phyloP scores from a whole-genome alignment of 2,329 filamentous ascomycete species.

The Aspergillus fumigatiaffinis region DNA sequence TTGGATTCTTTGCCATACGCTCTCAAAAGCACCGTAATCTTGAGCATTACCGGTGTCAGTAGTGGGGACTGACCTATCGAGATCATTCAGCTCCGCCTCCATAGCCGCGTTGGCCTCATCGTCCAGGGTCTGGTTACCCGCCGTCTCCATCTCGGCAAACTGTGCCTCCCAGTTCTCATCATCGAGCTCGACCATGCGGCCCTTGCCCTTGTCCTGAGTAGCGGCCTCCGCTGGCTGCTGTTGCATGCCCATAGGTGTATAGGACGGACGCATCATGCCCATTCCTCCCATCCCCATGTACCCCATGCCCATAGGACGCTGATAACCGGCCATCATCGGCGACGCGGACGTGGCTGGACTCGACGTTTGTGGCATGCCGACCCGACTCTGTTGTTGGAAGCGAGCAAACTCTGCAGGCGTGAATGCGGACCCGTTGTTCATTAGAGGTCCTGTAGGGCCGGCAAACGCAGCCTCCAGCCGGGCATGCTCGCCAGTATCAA shows the following conservation, averaged over 20 bases:
- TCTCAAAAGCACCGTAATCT: constrained; percentile 84
- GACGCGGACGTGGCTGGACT: constrained; percentile 53
- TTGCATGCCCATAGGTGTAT: constrained; percentile 47
- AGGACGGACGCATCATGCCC: constrained; percentile 42
- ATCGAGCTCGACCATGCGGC: constrained; percentile 79
- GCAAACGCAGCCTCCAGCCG: constrained; percentile 70
- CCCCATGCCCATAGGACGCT: constrained; percentile 44
- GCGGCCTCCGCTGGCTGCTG: constrained; percentile 41
- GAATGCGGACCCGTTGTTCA: constrained; percentile 57
- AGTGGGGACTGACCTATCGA: constrained; percentile 72
- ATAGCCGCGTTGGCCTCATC: constrained; percentile 68
- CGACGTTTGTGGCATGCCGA: constrained; percentile 53
- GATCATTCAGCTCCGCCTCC: constrained; percentile 80
- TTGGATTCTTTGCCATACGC: constrained; percentile 54
- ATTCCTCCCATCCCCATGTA: constrained; percentile 45
- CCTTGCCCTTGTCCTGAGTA: constrained; percentile 76
- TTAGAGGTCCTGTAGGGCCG: constrained; percentile 43
- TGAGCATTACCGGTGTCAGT: constrained; percentile 60
- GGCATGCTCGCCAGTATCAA: constrained; percentile 59
- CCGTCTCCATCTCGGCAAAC: constrained; percentile 77
- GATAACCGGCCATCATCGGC: constrained; percentile 57
- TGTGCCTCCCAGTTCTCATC: constrained; percentile 95
- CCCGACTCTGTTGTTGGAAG: constrained; percentile 71
- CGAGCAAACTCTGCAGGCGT: constrained; percentile 79
- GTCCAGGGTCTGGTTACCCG: constrained; percentile 52